phyloP scores from a whole-genome alignment of 306 rosid species.

The Cicer chorassanicum region DNA sequence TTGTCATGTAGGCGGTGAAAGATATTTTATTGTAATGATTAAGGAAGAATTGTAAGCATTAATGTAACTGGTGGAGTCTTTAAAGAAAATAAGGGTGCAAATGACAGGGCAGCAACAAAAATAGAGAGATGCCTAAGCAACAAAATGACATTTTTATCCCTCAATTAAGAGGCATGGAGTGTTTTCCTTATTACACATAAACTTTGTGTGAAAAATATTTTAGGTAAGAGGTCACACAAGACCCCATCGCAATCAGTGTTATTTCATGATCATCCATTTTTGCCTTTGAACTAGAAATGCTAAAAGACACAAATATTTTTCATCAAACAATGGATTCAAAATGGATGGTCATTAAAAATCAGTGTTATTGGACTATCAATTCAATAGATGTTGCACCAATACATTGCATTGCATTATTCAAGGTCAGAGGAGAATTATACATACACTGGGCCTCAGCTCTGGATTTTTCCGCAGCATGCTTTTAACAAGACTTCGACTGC shows the following conservation, averaged over 20 bases:
- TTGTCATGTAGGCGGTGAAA: conserved; percentile 20
- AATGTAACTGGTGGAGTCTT: background rate
- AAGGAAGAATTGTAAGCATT: background rate
- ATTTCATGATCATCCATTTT: background rate
- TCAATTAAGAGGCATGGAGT: background rate
- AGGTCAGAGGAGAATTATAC: conserved; percentile 53
- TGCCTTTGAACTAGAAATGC: background rate
- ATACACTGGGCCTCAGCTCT: conserved; percentile 94
- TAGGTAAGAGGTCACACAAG: background rate
- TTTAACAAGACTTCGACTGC: conserved; percentile 93
- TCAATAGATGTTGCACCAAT: conserved; percentile 33
- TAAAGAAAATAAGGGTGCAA: background rate
- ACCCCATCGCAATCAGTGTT: background rate
- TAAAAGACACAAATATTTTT: background rate
- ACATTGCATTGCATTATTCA: conserved; percentile 41
- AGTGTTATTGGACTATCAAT: background rate
- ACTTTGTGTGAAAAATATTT: background rate
- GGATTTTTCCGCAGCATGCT: conserved; percentile 99
- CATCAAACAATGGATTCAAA: too few relatives aligned
- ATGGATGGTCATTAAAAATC: conserved; percentile 13
- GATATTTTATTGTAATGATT: background rate
- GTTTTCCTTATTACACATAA: background rate
- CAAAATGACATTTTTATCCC: background rate
- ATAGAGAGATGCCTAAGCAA: background rate
- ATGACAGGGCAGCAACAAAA: background rate